Percentiles rank a stretch among this genome's conserved stretches.
These are phyloP conservation scores for Termitomyces sp. DNA, from an alignment of 768 basidiomycete species.

Conservation along the genomic window DNA sequence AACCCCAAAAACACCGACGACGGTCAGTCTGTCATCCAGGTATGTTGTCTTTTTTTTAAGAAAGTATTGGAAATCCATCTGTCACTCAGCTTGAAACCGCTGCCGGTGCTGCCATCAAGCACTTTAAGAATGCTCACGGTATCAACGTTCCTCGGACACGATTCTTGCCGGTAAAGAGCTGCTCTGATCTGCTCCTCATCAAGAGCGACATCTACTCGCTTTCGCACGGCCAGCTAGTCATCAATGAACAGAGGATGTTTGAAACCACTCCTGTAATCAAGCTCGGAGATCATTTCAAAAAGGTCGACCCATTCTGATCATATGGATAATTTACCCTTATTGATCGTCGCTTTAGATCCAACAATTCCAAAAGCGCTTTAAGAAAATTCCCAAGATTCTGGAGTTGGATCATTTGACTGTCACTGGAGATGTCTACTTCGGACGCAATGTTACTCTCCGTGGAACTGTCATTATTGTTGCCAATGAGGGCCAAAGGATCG, in stretches of 20 bases:
- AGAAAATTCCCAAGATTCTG: conserved; percentile 85
- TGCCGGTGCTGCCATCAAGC: conserved; percentile 90
- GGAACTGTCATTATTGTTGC: conserved; percentile 89
- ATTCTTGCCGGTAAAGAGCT: conserved; percentile 89
- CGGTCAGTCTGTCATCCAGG: conserved; percentile 81
- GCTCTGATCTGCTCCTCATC: conserved; percentile 84
- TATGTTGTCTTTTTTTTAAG: conserved; percentile 13
- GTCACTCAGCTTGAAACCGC: conserved; percentile 73
- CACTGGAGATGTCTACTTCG: conserved; percentile 87
- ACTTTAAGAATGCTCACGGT: conserved; percentile 88
- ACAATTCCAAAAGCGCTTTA: conserved; percentile 93
- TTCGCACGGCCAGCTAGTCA: conserved; percentile 80
- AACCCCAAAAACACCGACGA: conserved; percentile 87
- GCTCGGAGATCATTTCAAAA: conserved; percentile 96
- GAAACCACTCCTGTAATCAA: conserved; percentile 93
- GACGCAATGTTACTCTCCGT: conserved; percentile 77
- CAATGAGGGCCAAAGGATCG: conserved; percentile 77
- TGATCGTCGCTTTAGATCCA: conserved; percentile 44
- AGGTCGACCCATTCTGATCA: conserved; percentile 39
- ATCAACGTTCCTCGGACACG: conserved; percentile 93
- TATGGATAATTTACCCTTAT: not conserved
- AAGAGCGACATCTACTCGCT: conserved; percentile 92
- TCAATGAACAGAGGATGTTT: conserved; percentile 82
- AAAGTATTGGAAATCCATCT: not conserved
- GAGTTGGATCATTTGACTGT: conserved; percentile 95